Percentiles rank a stretch among this genome's conserved stretches.
phyloP scores from a whole-genome alignment of 495 filamentous ascomycete genomes.

The Aspergillus taichungensis region DNA sequence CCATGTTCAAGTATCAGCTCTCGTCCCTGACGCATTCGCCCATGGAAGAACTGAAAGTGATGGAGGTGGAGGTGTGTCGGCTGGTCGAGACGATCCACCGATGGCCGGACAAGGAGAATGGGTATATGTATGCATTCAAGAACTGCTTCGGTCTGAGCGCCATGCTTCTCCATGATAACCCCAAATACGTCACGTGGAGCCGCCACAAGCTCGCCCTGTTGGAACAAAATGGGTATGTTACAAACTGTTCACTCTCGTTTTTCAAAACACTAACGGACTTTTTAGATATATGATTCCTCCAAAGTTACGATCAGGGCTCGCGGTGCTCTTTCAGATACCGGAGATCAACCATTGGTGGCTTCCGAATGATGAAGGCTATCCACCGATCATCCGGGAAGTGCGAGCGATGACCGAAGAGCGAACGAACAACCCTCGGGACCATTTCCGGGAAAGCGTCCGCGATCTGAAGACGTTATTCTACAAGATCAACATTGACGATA shows the following conservation, averaged over 20 bases:
- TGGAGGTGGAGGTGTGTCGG: slow-evolving; percentile 63
- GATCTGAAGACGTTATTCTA: slow-evolving; percentile 70
- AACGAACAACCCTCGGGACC: slow-evolving; percentile 48
- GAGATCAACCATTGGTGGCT: slow-evolving; percentile 78
- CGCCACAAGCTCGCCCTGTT: slow-evolving; percentile 69
- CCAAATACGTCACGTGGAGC: slow-evolving; percentile 70
- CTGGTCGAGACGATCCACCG: slow-evolving; percentile 68
- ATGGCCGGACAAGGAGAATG: slow-evolving; percentile 62
- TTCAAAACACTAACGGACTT: neutral
- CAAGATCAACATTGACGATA: slow-evolving; percentile 35
- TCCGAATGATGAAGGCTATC: slow-evolving; percentile 67
- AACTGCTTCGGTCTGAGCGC: slow-evolving; percentile 66
- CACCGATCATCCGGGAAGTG: slow-evolving; percentile 61
- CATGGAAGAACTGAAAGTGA: slow-evolving; percentile 42
- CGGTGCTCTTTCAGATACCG: slow-evolving; percentile 58
- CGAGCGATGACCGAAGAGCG: slow-evolving; percentile 71
- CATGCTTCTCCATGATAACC: slow-evolving; percentile 68
- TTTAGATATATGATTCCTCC: slow-evolving; percentile 72
- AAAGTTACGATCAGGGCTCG: slow-evolving; percentile 63
- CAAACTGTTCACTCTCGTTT: neutral
- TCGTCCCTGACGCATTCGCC: slow-evolving; percentile 41
- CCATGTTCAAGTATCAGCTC: slow-evolving; percentile 74
- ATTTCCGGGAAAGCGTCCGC: slow-evolving; percentile 56
- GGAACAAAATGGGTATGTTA: slow-evolving; percentile 73
- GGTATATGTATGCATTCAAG: slow-evolving; percentile 62